Conservation (phyloP, 2,329 filamentous ascomycete species). For the Cladosporium sp. region DNA sequence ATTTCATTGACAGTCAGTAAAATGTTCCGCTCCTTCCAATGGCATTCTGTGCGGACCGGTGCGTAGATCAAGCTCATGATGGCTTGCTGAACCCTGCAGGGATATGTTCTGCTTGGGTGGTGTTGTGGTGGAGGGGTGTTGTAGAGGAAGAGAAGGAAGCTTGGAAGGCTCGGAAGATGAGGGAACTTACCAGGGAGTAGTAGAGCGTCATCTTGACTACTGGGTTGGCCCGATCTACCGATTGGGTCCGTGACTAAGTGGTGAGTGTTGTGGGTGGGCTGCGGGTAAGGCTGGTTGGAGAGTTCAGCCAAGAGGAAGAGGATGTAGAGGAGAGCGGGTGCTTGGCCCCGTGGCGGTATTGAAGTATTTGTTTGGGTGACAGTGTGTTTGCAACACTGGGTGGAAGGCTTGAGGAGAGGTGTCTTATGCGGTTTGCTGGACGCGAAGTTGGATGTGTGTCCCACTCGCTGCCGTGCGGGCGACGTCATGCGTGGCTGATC, state of each 20-base stretch:
- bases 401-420: background rate
- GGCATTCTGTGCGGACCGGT: conserved; percentile 25
- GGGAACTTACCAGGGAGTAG: conserved; percentile 58
- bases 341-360: too few species aligned
- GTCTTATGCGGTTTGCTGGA: background rate
- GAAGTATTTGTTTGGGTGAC: background rate
- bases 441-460: conserved; percentile 1
- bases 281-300: background rate
- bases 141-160: conserved; percentile 9
- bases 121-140: background rate
- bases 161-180: background rate
- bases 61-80: conserved; percentile 36
- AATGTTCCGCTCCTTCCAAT: background rate
- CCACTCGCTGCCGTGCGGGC: background rate
- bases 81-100: background rate
- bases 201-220: conserved; percentile 61
- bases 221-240: conserved; percentile 11
- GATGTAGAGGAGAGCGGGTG: background rate
- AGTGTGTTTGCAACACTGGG: background rate
- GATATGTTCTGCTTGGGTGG: background rate
- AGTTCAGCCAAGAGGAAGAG: background rate
- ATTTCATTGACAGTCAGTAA: conserved; percentile 17
- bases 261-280: background rate
- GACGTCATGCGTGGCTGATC: conserved; percentile 2
- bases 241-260: conserved; percentile 8